Base-by-base conservation (phyloP, 176 grass and related monocot genomes). In the Puccinellia tenuiflora region DNA sequence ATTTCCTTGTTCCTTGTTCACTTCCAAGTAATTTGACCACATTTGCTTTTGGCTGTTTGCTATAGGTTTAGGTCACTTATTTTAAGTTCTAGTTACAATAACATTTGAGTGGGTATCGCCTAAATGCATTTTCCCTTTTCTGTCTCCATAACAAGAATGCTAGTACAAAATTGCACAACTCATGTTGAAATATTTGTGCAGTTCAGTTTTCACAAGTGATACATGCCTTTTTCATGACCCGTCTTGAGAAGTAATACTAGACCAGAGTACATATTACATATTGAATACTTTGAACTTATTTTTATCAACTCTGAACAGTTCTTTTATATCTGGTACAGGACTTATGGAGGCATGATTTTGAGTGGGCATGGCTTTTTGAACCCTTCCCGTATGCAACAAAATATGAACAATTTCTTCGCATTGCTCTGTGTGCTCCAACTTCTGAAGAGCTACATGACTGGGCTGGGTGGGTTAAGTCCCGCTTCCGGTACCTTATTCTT, bases 401-500 rank as follows among this genome's bases (percentile, higher is more conserved):
- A 50, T 83, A 91, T 66, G 16, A 30, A 39, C 78, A 77, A 7
- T 94, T 94, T 79, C 66, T 94, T 56, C 67, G 81, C 35, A 86
- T 94, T 54, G 51, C 83, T 81, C 76, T 94, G 53, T 68, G 73
- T 88, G 85, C 89, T 22, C 78, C 78, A 51, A 83, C 46, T 9
- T 73, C 18, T 50, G 68, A 75, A 30, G 89, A 94, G 40, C 85
- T 91, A 80, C 61, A 26, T n/a, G 85, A 94, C 14, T 94, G 92
- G 92, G 69, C 57, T 62, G 92, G 89, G 77, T 94, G 92, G 92
- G 89, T 94, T 55, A 94, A 94, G 81, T 94, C 87, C 20, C 87
- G 92, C 68, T 71, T 90, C 59, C 87, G 87, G 12, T 22, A 60
- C 67, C 92, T 94, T 51, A 80, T 90, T 85, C 82, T 85, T 14